Conservation (phyloP, 768 basidiomycete genomes). For the Chalciporus chontae region DNA sequence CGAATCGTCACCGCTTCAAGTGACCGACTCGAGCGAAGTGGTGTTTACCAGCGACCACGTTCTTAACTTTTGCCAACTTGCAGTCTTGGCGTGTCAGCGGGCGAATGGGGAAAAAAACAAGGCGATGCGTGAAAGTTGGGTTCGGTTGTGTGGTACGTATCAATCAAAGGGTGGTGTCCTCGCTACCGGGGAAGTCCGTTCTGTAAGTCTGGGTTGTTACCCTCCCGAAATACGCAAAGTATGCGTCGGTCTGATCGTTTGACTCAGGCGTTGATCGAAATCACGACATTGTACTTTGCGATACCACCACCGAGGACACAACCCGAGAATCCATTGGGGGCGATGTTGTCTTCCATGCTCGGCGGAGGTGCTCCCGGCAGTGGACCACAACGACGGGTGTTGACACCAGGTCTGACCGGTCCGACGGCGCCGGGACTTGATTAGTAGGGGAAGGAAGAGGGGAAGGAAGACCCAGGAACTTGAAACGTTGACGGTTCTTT, state of each 20-base stretch:
- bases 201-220: slow-evolving; percentile 40
- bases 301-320: slow-evolving; percentile 74
- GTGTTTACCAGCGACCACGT: slow-evolving; percentile 68
- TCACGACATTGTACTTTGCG: slow-evolving; percentile 79
- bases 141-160: slow-evolving; percentile 81
- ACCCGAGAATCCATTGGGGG: slow-evolving; percentile 77
- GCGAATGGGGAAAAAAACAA: slow-evolving; percentile 78
- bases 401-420: slow-evolving; percentile 25
- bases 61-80: slow-evolving; percentile 89
- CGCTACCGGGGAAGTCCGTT: slow-evolving; percentile 57
- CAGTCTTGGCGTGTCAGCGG: slow-evolving; percentile 83
- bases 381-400: slow-evolving; percentile 24
- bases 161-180: slow-evolving; percentile 66
- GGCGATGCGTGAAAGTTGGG: slow-evolving; percentile 76
- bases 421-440: slow-evolving; percentile 28
- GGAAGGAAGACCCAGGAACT: too few species aligned
- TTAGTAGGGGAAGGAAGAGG: slow-evolving; percentile 5
- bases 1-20: slow-evolving; percentile 42
- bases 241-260: background rate
- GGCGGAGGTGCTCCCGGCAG: slow-evolving; percentile 56
- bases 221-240: background rate
- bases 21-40: slow-evolving; percentile 55
- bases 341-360: slow-evolving; percentile 86
- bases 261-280: slow-evolving; percentile 60
- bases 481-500: background rate